Evolutionary conservation across 495 filamentous ascomycete genomes (phyloP).

Genomic region (Trichoderma orchidacearum): DNA sequence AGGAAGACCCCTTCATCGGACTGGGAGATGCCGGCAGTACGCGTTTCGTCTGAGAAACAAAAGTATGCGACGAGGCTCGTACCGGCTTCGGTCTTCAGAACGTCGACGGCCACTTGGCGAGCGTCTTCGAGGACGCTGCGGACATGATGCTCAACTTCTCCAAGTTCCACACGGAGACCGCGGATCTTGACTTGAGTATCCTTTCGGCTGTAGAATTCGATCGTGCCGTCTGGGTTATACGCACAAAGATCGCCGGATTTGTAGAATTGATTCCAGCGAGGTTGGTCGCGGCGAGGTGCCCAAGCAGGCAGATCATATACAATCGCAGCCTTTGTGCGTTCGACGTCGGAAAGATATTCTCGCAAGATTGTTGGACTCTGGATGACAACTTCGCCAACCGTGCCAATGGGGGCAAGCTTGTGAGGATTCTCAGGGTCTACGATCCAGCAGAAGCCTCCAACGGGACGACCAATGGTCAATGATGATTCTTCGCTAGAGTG

Average conservation of each 20-base stretch:
- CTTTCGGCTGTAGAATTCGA: constrained; percentile 17
- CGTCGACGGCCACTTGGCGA: constrained; percentile 29
- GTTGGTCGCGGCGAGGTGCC: constrained; percentile 6
- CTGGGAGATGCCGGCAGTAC: not conserved
- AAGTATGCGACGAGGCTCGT: not conserved
- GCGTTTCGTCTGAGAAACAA: not conserved
- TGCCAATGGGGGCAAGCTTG: constrained; percentile 34
- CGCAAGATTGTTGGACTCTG: constrained; percentile 25
- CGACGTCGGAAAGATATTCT: constrained; percentile 31
- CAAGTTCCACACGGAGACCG: constrained; percentile 27
- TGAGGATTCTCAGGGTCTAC: constrained; percentile 35
- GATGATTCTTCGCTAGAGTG: constrained; percentile 5
- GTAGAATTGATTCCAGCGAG: constrained; percentile 17
- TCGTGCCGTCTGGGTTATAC: constrained; percentile 26
- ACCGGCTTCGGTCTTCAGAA: constrained; percentile 13
- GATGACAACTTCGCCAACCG: constrained; percentile 29
- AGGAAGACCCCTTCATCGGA: constrained; percentile 4
- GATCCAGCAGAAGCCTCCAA: constrained; percentile 38
- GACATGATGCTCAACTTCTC: constrained; percentile 21
- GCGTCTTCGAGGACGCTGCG: not conserved
- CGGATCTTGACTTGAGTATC: constrained; percentile 28
- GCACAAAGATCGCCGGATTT: constrained; percentile 40
- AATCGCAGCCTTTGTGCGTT: constrained; percentile 5
- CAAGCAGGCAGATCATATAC: not conserved
- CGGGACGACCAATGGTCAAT: constrained; percentile 34